These are phyloP conservation scores for Omphalotus guepiniiformis DNA, from an alignment of 768 basidiomycete genomes.

Conservation along the genomic window DNA sequence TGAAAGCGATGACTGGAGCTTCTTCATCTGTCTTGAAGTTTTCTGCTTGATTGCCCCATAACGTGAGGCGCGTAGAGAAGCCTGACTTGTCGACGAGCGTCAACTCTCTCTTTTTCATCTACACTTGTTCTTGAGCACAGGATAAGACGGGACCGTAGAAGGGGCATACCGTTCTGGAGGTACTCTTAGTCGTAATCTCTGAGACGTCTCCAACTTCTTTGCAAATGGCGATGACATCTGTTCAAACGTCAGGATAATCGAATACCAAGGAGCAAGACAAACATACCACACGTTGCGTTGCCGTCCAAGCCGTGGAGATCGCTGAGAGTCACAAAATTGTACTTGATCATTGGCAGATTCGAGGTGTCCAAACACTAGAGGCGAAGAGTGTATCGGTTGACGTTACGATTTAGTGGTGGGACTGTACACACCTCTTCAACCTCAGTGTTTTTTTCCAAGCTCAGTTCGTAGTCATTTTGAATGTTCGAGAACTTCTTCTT, in stretches of 20 bases:
- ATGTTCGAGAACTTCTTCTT: slow-evolving; percentile 96
- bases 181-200: slow-evolving; percentile 73
- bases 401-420: background rate
- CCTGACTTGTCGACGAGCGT: slow-evolving; percentile 81
- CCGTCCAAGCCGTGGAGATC: slow-evolving; percentile 62
- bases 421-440: slow-evolving; percentile 71
- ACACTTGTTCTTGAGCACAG: slow-evolving; percentile 7
- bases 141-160: slow-evolving; percentile 6
- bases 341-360: slow-evolving; percentile 78
- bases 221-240: slow-evolving; percentile 87
- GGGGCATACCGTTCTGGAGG: slow-evolving; percentile 54
- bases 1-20: slow-evolving; percentile 83
- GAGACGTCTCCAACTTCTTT: slow-evolving; percentile 68
- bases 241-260: slow-evolving; percentile 8
- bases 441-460: slow-evolving; percentile 78
- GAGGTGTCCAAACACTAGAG: slow-evolving; percentile 75
- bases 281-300: slow-evolving; percentile 79
- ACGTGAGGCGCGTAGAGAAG: slow-evolving; percentile 75
- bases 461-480: slow-evolving; percentile 89
- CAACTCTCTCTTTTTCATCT: slow-evolving; percentile 89
- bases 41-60: slow-evolving; percentile 97
- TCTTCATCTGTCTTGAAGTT: slow-evolving; percentile 53
- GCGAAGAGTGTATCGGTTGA: slow-evolving; percentile 7
- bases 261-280: slow-evolving; percentile 4
- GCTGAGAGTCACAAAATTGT: slow-evolving; percentile 69